Evolutionary conservation across 805 yeast species (phyloP).

Genomic region (Komagataella ulmi): DNA sequence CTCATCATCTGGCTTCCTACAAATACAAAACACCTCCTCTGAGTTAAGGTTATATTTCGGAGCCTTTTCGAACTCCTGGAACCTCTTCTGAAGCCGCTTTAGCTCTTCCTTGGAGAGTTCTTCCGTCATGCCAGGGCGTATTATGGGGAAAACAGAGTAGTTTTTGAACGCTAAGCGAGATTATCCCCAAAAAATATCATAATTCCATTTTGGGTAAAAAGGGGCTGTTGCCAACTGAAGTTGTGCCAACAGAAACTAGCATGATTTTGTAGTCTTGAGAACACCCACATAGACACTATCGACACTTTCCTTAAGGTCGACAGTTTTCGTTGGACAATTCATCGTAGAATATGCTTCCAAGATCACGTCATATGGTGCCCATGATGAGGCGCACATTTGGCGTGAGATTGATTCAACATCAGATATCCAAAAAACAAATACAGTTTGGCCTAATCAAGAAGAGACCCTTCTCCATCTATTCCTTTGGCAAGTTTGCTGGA

Average conservation of each 20-base stretch:
- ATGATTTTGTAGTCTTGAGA: neutral
- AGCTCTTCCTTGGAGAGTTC: conserved; percentile 29
- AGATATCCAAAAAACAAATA: neutral
- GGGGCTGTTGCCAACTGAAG: neutral
- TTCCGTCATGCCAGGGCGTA: conserved; percentile 28
- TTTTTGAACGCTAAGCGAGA: neutral
- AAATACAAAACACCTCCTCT: conserved; percentile 63
- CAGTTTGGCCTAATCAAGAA: neutral
- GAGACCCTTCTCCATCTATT: conserved; percentile 1
- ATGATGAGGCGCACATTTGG: neutral
- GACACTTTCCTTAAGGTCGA: neutral
- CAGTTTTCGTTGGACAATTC: neutral
- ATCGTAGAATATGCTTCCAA: neutral
- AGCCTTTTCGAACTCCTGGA: conserved; percentile 14
- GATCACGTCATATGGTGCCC: neutral
- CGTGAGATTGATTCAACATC: neutral
- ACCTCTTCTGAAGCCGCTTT: conserved; percentile 8
- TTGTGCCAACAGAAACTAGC: neutral
- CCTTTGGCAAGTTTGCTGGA: conserved; percentile 39
- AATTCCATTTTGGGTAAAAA: neutral
- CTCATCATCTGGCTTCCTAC: conserved; percentile 56
- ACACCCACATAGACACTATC: neutral
- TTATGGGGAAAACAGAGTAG: neutral
- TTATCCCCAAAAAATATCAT: neutral
- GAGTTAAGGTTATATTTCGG: conserved; percentile 31